Evolutionary conservation across 2,329 filamentous ascomycete genomes (phyloP).

Genomic region (Ophiostoma perfectum): DNA sequence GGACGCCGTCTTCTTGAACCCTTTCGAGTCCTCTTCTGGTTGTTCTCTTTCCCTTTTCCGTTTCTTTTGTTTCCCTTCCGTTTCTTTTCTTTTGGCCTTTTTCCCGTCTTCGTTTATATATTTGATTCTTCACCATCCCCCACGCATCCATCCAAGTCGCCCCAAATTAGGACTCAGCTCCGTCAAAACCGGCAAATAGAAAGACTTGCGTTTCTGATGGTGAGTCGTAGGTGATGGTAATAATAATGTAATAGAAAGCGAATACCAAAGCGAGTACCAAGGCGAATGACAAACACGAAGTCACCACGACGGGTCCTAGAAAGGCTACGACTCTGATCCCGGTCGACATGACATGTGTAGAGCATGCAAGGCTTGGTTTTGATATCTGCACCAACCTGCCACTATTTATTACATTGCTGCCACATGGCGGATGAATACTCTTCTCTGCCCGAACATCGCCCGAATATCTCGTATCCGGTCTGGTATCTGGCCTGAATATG

Average conservation of each 20-base stretch:
- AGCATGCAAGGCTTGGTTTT: not conserved
- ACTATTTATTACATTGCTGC: not conserved
- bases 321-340: not conserved
- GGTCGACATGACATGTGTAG: not conserved
- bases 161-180: not conserved
- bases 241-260: too few species aligned
- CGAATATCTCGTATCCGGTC: not conserved
- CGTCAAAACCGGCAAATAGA: not conserved
- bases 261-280: not conserved
- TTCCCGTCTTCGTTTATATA: too few species aligned
- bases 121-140: not conserved
- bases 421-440: not conserved
- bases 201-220: too few species aligned
- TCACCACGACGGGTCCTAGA: not conserved
- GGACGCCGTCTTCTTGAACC: too few species aligned
- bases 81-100: too few species aligned
- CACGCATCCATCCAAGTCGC: not conserved
- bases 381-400: too few species aligned
- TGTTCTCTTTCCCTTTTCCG: too few species aligned
- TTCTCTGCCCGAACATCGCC: not conserved
- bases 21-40: too few species aligned
- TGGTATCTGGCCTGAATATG: too few species aligned
- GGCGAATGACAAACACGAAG: not conserved
- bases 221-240: too few species aligned
- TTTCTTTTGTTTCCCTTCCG: too few species aligned